A percentile compares a stretch with the other conserved stretches of the same genome.
Evolutionary conservation across 2,329 filamentous ascomycete genomes (phyloP).

Genomic region (Pseudocercospora vitis): DNA sequence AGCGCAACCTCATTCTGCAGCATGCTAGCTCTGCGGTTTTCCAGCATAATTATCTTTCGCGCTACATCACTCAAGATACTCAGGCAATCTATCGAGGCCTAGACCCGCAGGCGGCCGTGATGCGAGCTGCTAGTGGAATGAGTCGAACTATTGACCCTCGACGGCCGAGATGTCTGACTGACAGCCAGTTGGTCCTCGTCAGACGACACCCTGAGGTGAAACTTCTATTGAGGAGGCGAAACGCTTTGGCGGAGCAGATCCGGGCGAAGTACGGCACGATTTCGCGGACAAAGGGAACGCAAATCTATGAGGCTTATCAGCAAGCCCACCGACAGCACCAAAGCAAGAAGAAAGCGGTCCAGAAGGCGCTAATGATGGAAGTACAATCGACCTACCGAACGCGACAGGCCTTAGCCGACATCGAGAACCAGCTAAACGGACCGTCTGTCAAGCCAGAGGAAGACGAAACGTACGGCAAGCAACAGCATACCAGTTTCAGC

Average conservation of each 20-base stretch:
- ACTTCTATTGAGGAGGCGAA: not conserved
- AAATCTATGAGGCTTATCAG: not conserved
- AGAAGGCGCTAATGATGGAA: not conserved
- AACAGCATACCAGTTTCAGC: too few relatives aligned
- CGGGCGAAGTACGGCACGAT: not conserved
- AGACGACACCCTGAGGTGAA: not conserved
- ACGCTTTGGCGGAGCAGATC: not conserved
- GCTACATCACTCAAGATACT: slow-evolving; percentile 22
- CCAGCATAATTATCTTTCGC: slow-evolving; percentile 24
- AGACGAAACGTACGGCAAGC: too few relatives aligned
- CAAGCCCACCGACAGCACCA: not conserved
- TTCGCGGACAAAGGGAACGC: not conserved
- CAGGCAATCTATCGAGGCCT: slow-evolving; percentile 20
- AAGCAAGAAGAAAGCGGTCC: not conserved
- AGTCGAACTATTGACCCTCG: not conserved
- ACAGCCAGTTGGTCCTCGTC: not conserved
- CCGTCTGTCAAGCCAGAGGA: too few relatives aligned
- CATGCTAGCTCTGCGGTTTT: slow-evolving; percentile 20
- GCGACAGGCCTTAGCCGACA: not conserved
- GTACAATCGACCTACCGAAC: not conserved
- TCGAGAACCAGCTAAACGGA: too few relatives aligned
- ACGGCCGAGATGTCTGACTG: not conserved
- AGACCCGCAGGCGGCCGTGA: slow-evolving; percentile 10
- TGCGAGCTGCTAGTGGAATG: not conserved
- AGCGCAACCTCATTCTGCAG: slow-evolving; percentile 19